Evolutionary conservation across 768 basidiomycete species (phyloP).

Genomic region (Leccinum disarticulatum): DNA sequence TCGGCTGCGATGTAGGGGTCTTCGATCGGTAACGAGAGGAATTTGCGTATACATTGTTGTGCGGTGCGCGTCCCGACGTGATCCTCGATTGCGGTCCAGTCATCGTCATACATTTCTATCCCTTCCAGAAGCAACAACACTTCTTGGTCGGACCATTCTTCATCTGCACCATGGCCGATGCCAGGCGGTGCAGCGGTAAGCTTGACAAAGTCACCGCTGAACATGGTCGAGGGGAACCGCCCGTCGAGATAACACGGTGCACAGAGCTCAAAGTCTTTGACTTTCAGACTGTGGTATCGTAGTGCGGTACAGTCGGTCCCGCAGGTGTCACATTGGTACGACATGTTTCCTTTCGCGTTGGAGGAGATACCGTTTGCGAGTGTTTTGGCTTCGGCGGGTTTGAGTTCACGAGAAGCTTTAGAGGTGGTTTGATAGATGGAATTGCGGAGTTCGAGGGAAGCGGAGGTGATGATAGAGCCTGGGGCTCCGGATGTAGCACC

Average conservation of each 20-base stretch:
- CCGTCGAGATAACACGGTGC: constrained; percentile 93
- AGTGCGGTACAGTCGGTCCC: constrained; percentile 87
- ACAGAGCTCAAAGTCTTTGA: constrained; percentile 89
- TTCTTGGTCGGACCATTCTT: constrained; percentile 92
- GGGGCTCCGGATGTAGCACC: constrained; percentile 19
- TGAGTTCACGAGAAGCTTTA: constrained; percentile 74
- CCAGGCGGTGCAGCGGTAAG: constrained; percentile 47
- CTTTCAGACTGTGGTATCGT: constrained; percentile 92
- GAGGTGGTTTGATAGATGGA: constrained; percentile 88
- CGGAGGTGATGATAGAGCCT: constrained; percentile 37
- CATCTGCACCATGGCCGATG: constrained; percentile 41
- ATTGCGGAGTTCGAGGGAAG: constrained; percentile 85
- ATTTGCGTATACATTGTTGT: constrained; percentile 94
- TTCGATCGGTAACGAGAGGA: constrained; percentile 95
- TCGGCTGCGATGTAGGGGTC: constrained; percentile 85
- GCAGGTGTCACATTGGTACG: constrained; percentile 89
- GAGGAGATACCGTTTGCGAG: constrained; percentile 54
- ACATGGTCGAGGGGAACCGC: constrained; percentile 95
- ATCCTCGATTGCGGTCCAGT: constrained; percentile 90
- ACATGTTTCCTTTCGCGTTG: constrained; percentile 47
- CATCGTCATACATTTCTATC: constrained; percentile 97
- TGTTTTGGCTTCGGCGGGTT: constrained; percentile 62
- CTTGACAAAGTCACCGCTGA: constrained; percentile 95
- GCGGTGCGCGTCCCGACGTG: constrained; percentile 90
- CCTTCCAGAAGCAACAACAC: constrained; percentile 87